A percentile compares a stretch with the other conserved stretches of the same genome.
Evolutionary conservation across 2,329 filamentous ascomycete species (phyloP).

Genomic region (Botrytis byssoidea): DNA sequence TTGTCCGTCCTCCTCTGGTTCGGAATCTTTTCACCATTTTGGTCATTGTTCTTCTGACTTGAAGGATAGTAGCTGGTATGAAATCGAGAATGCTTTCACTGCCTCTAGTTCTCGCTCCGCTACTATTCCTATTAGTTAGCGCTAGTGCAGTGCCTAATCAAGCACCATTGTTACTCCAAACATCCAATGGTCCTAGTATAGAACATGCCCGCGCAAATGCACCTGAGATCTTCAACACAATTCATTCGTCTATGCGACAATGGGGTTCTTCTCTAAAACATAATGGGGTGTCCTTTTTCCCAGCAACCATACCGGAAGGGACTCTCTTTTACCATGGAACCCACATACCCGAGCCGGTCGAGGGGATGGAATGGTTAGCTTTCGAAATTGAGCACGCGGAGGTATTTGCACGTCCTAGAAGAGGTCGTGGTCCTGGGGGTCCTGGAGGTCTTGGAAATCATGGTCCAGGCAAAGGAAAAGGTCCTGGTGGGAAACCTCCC

Average conservation of each 20-base stretch:
- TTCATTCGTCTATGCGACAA: conserved; percentile 70
- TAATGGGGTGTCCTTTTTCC: conserved; percentile 72
- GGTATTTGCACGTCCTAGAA: conserved; percentile 51
- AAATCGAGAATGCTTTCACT: not conserved
- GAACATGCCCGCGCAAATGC: conserved; percentile 46
- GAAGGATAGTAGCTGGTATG: not conserved
- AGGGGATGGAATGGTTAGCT: conserved; percentile 66
- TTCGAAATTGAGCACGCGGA: conserved; percentile 75
- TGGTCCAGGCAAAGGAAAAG: conserved; percentile 12
- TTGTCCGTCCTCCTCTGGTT: not conserved
- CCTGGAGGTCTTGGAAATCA: conserved; percentile 21
- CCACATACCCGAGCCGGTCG: conserved; percentile 45
- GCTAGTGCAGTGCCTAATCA: not conserved
- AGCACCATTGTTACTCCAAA: not conserved
- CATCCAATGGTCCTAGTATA: conserved; percentile 2
- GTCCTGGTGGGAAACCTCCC: conserved; percentile 2
- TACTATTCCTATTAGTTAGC: conserved; percentile 1
- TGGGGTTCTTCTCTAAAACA: conserved; percentile 72
- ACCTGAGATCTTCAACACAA: conserved; percentile 68
- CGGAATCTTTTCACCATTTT: not conserved
- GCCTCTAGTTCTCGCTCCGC: conserved; percentile 1
- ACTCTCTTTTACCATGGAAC: conserved; percentile 69
- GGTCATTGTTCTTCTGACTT: not conserved
- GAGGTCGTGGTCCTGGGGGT: conserved; percentile 20
- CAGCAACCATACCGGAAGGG: conserved; percentile 61